Base-by-base conservation (phyloP, 768 basidiomycete species). In the Brasilioporus rufonigricans region DNA sequence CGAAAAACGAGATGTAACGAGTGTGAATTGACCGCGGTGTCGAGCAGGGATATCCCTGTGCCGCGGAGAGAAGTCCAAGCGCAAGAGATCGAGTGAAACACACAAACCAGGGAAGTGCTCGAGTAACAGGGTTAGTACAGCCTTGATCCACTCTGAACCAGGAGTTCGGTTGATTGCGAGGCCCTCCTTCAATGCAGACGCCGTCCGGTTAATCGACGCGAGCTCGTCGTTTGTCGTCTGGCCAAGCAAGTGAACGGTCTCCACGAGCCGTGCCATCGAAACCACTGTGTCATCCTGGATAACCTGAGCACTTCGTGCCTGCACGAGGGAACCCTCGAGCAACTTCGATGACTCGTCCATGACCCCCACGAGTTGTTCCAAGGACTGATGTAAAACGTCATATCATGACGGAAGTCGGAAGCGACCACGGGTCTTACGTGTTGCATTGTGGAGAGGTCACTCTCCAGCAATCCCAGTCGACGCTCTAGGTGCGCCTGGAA, bases 191-290 rank as follows among this genome's bases (percentile, higher is more conserved):
- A 72, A 53, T 3, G 58, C 56, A 43, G 56, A 59, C 4, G 77
- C 73, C 21, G 83, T 78, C 19, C 65, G 72, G 45, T 79, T 81
- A 50, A 85, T 76, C 53, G 72, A 74, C 50, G 74, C 69, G 35
- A 85, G 65, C 57, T 81, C 80, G 16, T 59, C 53, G 21, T 72
- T 74, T 3, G 80, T 73, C 11, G 70, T 73, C 31, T 63, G 60
- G 1, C 76, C 73, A 21, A 83, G 64, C 12, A 70, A 65, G 9
- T 69, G 57, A 24, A 84, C 59, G 0, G 71, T 65, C 21, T 68
- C 61, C 11, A 63, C 66, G 10, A 84, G 73, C 11, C 62, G 61
- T 16, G 59, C 50, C 44, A 76, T 75, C 21, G 77, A 73, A 32
- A 61, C 52, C 8, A 71, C 59, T 5, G 74, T 69, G 23, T 75